These are phyloP conservation scores for Cnidoscolus chayamansa DNA, from an alignment of 441 rosid species.

Conservation along the genomic window DNA sequence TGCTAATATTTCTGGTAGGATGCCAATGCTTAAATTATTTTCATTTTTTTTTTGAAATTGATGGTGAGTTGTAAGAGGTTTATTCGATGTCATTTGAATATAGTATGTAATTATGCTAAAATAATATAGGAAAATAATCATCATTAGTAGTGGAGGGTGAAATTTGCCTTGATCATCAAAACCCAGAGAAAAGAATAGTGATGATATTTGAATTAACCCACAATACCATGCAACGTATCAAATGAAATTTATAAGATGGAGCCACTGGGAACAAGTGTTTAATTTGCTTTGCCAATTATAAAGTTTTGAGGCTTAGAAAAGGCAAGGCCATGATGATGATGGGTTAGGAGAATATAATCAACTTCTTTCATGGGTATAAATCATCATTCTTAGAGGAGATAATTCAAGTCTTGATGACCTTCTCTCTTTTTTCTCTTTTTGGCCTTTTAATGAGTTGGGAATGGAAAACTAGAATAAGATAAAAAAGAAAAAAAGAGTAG, in stretches of 20 bases:
- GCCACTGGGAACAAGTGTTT: no score
- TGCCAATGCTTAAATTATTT: no score
- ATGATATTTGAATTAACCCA: background rate
- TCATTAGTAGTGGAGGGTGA: background rate
- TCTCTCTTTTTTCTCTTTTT: background rate
- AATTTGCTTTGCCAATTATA: no score
- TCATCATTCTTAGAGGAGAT: conserved; percentile 27
- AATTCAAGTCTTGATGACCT: conserved; percentile 20
- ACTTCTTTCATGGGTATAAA: conserved; percentile 23
- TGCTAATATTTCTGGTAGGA: no score
- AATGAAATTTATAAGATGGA: no score
- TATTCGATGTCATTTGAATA: no score
- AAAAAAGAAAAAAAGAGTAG: no score
- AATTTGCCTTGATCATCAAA: conserved; percentile 3
- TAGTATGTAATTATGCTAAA: no score
- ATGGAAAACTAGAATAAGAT: background rate
- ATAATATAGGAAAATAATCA: background rate
- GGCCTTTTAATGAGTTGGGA: background rate
- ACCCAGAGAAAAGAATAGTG: background rate
- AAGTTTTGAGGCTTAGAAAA: no score
- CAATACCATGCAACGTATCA: no score
- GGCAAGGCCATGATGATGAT: background rate
- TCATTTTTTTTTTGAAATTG: no score
- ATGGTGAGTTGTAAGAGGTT: no score
- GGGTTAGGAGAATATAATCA: conserved; percentile 25